A percentile compares a stretch with the other conserved stretches of the same genome.
Conservation (phyloP, 2,329 filamentous ascomycete species). For the Fusarium multiceps region DNA sequence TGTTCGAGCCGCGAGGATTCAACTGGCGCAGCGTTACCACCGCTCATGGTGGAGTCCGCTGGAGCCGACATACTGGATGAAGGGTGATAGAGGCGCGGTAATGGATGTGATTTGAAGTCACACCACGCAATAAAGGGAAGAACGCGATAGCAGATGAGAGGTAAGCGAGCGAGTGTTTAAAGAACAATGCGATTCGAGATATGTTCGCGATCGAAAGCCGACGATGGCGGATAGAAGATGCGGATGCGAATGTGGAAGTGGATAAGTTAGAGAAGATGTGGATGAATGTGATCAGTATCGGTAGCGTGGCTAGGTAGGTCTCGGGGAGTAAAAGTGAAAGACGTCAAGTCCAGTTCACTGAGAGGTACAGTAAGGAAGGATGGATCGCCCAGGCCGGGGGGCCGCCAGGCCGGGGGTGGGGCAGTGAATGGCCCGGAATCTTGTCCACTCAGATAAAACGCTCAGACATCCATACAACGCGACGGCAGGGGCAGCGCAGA, state of each 20-base stretch:
- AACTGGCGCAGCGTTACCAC: constrained; percentile 46
- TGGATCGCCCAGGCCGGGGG: constrained; percentile 44
- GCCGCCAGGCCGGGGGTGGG: constrained; percentile 46
- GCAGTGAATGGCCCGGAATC: constrained; percentile 37
- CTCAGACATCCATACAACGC: constrained; percentile 39
- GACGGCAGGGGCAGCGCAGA: constrained; percentile 22
- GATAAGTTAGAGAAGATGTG: constrained; percentile 23
- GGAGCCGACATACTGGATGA: constrained; percentile 48
- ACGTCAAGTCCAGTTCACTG: constrained; percentile 48
- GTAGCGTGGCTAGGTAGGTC: constrained; percentile 42
- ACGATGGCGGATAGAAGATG: constrained; percentile 31
- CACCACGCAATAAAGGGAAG: constrained; percentile 40
- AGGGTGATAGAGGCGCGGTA: constrained; percentile 29
- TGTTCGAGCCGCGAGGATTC: constrained; percentile 49
- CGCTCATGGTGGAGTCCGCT: constrained; percentile 49
- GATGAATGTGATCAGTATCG: constrained; percentile 32
- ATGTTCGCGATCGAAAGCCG: constrained; percentile 15
- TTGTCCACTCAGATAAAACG: constrained; percentile 43
- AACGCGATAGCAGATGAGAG: constrained; percentile 15
- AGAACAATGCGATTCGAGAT: constrained; percentile 10
- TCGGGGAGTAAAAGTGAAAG: constrained; percentile 46
- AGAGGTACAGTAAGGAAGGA: constrained; percentile 33
- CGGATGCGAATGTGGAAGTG: constrained; percentile 31
- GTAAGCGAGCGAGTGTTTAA: constrained; percentile 39
- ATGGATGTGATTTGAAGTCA: constrained; percentile 42